A percentile compares a stretch with the other conserved stretches of the same genome.
phyloP scores from a whole-genome alignment of 2,329 filamentous ascomycete genomes.

The Colletotrichum sp. region DNA sequence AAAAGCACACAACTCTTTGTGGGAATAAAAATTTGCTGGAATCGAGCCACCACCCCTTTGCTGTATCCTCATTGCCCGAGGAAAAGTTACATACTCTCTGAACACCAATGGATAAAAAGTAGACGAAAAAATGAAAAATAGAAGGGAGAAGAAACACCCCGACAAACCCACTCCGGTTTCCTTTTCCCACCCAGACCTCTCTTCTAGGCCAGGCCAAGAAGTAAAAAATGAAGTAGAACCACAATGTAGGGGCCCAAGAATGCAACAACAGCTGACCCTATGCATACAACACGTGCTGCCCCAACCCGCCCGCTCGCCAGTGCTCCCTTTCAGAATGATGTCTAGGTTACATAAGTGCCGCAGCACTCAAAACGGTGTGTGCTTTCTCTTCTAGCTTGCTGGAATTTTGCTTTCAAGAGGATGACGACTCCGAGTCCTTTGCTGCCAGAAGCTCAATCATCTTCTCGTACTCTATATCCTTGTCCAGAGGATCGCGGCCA shows the following conservation, averaged over 20 bases:
- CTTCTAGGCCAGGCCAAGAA: not conserved
- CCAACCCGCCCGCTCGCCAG: not conserved
- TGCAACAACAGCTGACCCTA: not conserved
- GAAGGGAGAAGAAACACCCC: not conserved
- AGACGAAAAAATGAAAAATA: not conserved
- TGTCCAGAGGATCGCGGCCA: constrained; percentile 16
- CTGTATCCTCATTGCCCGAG: not conserved
- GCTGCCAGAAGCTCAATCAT: constrained; percentile 19
- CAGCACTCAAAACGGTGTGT: not conserved
- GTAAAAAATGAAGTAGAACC: not conserved
- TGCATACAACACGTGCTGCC: not conserved
- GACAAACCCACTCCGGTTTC: not conserved
- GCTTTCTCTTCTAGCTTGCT: not conserved
- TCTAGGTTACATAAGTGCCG: constrained; percentile 5
- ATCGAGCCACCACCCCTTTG: not conserved
- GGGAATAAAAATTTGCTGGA: not conserved
- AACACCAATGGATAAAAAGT: not conserved
- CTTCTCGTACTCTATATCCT: constrained; percentile 22
- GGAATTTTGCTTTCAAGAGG: not conserved
- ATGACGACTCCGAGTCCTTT: constrained; percentile 9
- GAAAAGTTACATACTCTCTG: not conserved
- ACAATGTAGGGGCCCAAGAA: not conserved
- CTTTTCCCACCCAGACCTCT: not conserved
- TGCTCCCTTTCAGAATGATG: not conserved
- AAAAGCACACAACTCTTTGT: not conserved